These are phyloP conservation scores for Scleroderma bovista DNA, from an alignment of 768 basidiomycete species.

Conservation along the genomic window DNA sequence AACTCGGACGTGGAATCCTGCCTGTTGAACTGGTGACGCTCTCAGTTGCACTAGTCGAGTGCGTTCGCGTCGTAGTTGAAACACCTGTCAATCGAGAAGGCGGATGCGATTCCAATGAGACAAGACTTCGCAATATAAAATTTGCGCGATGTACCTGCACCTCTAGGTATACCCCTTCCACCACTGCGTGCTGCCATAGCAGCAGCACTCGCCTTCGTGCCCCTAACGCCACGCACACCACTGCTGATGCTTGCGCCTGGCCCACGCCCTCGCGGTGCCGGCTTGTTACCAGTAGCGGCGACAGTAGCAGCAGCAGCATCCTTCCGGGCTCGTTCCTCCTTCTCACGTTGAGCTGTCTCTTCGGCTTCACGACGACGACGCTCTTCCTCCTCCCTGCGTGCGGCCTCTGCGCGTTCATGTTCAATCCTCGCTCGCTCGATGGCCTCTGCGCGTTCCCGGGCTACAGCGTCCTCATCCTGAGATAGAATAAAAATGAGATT, in stretches of 20 bases:
- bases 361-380: slow-evolving; percentile 37
- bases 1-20: slow-evolving; percentile 19
- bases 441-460: slow-evolving; percentile 36
- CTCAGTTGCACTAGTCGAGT: slow-evolving; percentile 24
- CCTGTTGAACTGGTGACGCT: slow-evolving; percentile 11
- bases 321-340: slow-evolving; percentile 36
- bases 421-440: slow-evolving; percentile 27
- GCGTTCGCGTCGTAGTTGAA: slow-evolving; percentile 15
- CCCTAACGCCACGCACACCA: slow-evolving; percentile 65
- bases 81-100: slow-evolving; percentile 3
- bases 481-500: not conserved
- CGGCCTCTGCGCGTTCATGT: slow-evolving; percentile 26
- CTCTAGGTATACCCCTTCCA: slow-evolving; percentile 38
- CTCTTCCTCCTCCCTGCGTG: not conserved
- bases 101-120: too few species aligned
- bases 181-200: slow-evolving; percentile 30
- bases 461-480: slow-evolving; percentile 57
- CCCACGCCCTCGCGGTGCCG: slow-evolving; percentile 38
- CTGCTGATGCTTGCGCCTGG: slow-evolving; percentile 40
- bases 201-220: slow-evolving; percentile 56
- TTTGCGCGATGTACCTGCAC: slow-evolving; percentile 27
- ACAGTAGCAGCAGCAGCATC: slow-evolving; percentile 39
- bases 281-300: slow-evolving; percentile 23
- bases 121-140: not conserved
- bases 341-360: slow-evolving; percentile 26